Evolutionary conservation across 1,284 basidiomycete species (phyloP).

Genomic region (Mycena sp.): DNA sequence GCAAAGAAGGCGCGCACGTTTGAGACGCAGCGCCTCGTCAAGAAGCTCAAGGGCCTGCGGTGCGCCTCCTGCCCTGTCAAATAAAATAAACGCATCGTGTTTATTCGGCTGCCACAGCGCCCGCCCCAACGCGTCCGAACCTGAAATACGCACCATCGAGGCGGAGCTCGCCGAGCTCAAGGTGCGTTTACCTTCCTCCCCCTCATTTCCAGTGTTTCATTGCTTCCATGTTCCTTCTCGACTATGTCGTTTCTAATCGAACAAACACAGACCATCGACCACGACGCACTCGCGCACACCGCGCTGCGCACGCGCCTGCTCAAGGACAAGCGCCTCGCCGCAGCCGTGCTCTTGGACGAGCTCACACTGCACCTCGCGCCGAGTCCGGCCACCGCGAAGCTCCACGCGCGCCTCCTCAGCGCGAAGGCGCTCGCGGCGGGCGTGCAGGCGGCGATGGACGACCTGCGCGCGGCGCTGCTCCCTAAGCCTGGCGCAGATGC

Average conservation of each 20-base stretch:
- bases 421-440: conserved; percentile 78
- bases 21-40: conserved; percentile 86
- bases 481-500: conserved; percentile 43
- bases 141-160: conserved; percentile 64
- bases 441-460: conserved; percentile 61
- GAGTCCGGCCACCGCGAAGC: conserved; percentile 62
- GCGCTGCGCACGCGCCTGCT: conserved; percentile 77
- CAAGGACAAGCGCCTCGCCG: conserved; percentile 71
- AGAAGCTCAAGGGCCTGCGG: conserved; percentile 79
- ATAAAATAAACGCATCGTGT: not conserved
- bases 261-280: conserved; percentile 61
- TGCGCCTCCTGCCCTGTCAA: not conserved
- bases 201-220: conserved; percentile 22
- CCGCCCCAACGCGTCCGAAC: not conserved
- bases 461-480: conserved; percentile 56
- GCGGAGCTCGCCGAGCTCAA: conserved; percentile 76
- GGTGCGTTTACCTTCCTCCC: conserved; percentile 46
- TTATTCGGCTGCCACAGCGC: not conserved
- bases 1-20: conserved; percentile 86
- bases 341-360: conserved; percentile 53
- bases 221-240: no score
- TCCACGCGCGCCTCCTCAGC: conserved; percentile 80
- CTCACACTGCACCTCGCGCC: conserved; percentile 42
- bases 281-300: conserved; percentile 66
- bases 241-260: conserved; percentile 14